These are phyloP conservation scores for Trametes maxima DNA, from an alignment of 768 basidiomycete species.

Conservation along the genomic window DNA sequence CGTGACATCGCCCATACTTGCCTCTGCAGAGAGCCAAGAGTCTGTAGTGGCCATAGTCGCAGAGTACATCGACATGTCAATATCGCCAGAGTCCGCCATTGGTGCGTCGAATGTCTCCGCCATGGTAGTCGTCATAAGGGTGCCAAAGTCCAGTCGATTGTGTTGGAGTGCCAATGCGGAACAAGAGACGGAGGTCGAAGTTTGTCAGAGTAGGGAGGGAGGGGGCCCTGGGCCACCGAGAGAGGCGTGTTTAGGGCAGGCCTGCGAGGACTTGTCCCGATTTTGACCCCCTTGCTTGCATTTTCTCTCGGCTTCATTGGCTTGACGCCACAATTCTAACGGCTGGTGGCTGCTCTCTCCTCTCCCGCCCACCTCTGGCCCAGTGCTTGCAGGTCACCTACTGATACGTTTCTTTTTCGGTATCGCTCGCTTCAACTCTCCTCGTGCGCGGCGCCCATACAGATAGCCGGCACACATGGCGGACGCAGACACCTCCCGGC, in stretches of 20 bases:
- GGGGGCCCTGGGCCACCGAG: neutral
- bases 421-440: too few species aligned
- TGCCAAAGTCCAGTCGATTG: neutral
- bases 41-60: conserved; percentile 40
- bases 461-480: conserved; percentile 49
- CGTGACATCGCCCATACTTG: conserved; percentile 62
- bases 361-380: neutral
- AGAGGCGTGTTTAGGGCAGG: conserved; percentile 14
- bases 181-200: neutral
- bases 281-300: neutral
- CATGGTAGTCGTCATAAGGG: conserved; percentile 19
- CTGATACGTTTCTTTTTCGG: too few species aligned
- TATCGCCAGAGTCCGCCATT: conserved; percentile 63
- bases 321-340: neutral
- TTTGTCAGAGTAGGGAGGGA: neutral
- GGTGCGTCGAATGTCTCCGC: conserved; percentile 61
- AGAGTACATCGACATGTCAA: conserved; percentile 61
- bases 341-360: neutral
- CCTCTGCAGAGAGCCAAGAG: conserved; percentile 54
- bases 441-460: neutral
- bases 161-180: neutral
- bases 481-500: conserved; percentile 58
- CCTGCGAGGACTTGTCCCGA: neutral
- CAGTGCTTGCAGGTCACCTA: neutral
- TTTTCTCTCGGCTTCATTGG: neutral